Evolutionary conservation across 495 filamentous ascomycete genomes (phyloP), one percentile per base, ranked within the genome.

Genomic region (Poronia punctata): DNA sequence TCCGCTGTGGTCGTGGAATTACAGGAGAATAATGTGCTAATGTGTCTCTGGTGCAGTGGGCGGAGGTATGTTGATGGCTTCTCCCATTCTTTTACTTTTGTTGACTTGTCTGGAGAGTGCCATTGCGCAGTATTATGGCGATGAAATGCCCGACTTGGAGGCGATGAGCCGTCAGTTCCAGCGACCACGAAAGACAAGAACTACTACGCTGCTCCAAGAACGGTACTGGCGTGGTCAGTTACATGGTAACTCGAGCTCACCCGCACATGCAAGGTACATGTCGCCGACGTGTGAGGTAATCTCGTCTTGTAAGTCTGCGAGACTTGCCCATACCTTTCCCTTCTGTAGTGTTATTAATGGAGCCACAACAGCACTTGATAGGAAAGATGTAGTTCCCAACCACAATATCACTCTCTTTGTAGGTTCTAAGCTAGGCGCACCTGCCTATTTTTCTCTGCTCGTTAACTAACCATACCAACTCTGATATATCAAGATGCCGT

Each of bases 401-500:
- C n/a, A n/a, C n/a, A n/a, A n/a, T 7, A 49, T 69, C 21, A 62
- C 61, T 1, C 50, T 67, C 0, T 69, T 66, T 31, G 63, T 64
- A 33, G 15, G 62, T 57, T 9, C 2, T 25, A 4, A 11, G n/a
- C n/a, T n/a, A n/a, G n/a, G n/a, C n/a, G n/a, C n/a, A n/a, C n/a
- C n/a, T n/a, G n/a, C n/a, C n/a, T n/a, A n/a, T n/a, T n/a, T 10
- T 20, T 31, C 20, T 25, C 6, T 18, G 5, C 20, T 16, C 9
- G 24, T 18, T 5, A 3, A 32, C 16, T 4, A 14, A 18, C 20
- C 16, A 17, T 15, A 18, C n/a, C 5, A 32, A 14, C 44, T 19
- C 4, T 26, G 22, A 30, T 29, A 11, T 9, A 6, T 4, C 0
- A 20, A 68, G 65, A 83, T 83, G 78, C 80, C 80, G 1, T 85